Evolutionary conservation across 2,329 filamentous ascomycete genomes (phyloP).

Genomic region (Cladophialophora yegresii): DNA sequence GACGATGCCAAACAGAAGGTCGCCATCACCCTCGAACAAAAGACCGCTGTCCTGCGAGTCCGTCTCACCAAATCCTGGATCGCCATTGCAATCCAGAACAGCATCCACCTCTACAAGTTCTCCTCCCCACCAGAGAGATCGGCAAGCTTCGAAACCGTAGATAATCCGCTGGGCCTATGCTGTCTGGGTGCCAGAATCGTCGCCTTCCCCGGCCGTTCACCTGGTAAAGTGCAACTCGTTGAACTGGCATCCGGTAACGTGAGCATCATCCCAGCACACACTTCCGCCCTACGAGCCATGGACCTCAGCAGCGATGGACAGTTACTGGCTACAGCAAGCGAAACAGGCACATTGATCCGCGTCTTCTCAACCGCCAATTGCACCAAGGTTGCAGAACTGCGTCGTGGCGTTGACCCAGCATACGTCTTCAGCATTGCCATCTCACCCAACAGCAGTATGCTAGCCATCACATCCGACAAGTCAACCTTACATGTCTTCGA

Average conservation of each 20-base stretch:
- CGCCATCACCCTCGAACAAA: conserved; percentile 74
- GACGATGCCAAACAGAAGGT: conserved; percentile 79
- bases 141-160: conserved; percentile 78
- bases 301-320: conserved; percentile 77
- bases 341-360: conserved; percentile 84
- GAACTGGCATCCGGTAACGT: conserved; percentile 77
- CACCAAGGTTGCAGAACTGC: conserved; percentile 77
- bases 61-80: conserved; percentile 75
- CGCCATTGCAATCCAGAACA: conserved; percentile 78
- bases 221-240: conserved; percentile 86
- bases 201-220: conserved; percentile 82
- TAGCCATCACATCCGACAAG: conserved; percentile 95
- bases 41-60: conserved; percentile 77
- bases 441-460: conserved; percentile 73
- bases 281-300: conserved; percentile 74
- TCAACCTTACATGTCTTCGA: conserved; percentile 94
- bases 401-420: conserved; percentile 85
- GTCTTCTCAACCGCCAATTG: conserved; percentile 80
- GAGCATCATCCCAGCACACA: conserved; percentile 90
- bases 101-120: conserved; percentile 78
- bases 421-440: conserved; percentile 86
- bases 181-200: conserved; percentile 72
- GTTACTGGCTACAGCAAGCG: conserved; percentile 83
- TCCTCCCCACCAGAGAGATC: conserved; percentile 69
- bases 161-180: conserved; percentile 80